These are phyloP conservation scores for Pseudohyphozyma bogoriensis DNA, from an alignment of 768 basidiomycete species.

Conservation along the genomic window DNA sequence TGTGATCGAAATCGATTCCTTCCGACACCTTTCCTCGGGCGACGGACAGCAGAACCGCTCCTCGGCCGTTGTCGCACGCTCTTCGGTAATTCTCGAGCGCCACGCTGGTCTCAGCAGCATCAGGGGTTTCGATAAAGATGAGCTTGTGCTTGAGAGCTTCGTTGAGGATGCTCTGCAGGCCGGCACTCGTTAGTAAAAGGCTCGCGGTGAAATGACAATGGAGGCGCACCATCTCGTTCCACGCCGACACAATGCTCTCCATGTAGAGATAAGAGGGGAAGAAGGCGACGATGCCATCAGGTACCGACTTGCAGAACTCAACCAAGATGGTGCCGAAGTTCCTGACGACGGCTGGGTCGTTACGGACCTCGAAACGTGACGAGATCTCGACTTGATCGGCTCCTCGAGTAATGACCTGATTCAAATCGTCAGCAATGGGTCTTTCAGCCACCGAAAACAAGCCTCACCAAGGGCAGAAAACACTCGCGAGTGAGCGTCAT, in stretches of 20 bases:
- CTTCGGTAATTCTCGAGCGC: slow-evolving; percentile 94
- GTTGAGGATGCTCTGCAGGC: slow-evolving; percentile 84
- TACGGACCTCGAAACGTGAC: slow-evolving; percentile 95
- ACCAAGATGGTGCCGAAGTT: slow-evolving; percentile 97
- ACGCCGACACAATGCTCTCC: slow-evolving; percentile 99
- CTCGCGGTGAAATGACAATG: not conserved
- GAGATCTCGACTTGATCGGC: slow-evolving; percentile 98
- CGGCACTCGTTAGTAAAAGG: not conserved
- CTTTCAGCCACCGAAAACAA: not conserved
- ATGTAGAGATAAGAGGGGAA: slow-evolving; percentile 99
- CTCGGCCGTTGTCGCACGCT: slow-evolving; percentile 96
- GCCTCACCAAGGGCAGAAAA: slow-evolving; percentile 80
- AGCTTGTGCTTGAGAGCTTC: slow-evolving; percentile 99
- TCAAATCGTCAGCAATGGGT: not conserved
- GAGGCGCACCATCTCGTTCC: slow-evolving; percentile 93
- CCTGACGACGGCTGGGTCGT: slow-evolving; percentile 96
- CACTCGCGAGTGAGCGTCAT: slow-evolving; percentile 96
- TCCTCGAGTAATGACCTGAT: slow-evolving; percentile 88
- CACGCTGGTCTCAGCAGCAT: slow-evolving; percentile 96
- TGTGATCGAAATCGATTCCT: slow-evolving; percentile 99
- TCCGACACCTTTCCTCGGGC: slow-evolving; percentile 98
- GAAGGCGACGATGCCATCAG: slow-evolving; percentile 97
- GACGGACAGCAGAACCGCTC: slow-evolving; percentile 90
- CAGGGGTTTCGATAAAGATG: slow-evolving; percentile 97
- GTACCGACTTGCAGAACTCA: slow-evolving; percentile 95